These are phyloP conservation scores for Solanum tarapatanum DNA, from an alignment of 257 asterid species.

Conservation along the genomic window DNA sequence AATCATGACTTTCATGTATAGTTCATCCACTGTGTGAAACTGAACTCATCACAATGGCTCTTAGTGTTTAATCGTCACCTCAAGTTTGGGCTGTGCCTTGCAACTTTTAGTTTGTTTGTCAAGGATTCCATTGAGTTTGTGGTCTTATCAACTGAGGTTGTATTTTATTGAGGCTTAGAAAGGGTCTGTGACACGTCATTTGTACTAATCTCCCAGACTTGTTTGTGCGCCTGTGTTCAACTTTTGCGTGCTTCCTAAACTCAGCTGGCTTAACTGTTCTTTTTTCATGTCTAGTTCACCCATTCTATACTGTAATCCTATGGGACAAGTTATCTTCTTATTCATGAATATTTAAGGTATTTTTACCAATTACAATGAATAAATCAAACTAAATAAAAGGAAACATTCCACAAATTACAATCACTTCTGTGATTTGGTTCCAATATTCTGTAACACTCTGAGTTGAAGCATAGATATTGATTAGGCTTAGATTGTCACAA, in stretches of 20 bases:
- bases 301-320: neutral
- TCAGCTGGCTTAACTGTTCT: neutral
- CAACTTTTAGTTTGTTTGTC: neutral
- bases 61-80: neutral
- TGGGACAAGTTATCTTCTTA: neutral
- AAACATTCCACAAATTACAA: neutral
- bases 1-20: neutral
- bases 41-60: neutral
- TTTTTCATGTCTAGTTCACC: neutral
- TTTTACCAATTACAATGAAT: neutral
- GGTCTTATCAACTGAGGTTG: neutral
- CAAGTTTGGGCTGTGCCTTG: neutral
- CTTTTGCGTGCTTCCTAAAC: neutral
- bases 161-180: neutral
- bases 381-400: neutral
- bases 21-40: neutral
- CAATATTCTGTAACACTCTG: neutral
- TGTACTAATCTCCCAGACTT: neutral
- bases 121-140: neutral
- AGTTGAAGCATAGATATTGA: neutral
- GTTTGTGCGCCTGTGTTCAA: neutral
- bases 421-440: neutral
- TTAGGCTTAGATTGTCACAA: neutral
- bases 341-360: neutral
- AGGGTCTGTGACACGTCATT: neutral